These are phyloP conservation scores for Plasmodium inui DNA, from an alignment of 169 alveolate genomes.

Conservation along the genomic window DNA sequence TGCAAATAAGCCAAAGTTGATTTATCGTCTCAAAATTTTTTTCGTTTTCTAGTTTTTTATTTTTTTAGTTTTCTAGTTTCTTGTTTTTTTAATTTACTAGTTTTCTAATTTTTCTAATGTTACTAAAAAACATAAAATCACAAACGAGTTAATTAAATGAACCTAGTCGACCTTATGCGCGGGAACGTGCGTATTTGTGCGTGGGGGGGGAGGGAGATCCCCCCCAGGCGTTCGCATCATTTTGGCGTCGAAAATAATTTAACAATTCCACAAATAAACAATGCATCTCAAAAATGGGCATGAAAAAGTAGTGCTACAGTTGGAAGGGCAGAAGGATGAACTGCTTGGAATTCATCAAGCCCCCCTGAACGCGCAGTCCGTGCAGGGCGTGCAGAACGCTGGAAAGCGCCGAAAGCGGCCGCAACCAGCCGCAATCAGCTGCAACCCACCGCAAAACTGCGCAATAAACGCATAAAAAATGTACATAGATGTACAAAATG, in stretches of 20 bases:
- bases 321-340: not conserved
- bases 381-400: not conserved
- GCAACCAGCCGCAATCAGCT: too few species aligned
- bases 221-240: not conserved
- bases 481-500: not conserved
- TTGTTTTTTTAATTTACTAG: not conserved
- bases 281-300: slow-evolving; percentile 34
- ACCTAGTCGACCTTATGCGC: not conserved
- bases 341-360: not conserved
- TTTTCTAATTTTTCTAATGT: not conserved
- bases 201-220: not conserved
- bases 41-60: not conserved
- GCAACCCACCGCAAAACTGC: too few species aligned
- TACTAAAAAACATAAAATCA: slow-evolving; percentile 19
- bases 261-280: slow-evolving; percentile 73
- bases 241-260: slow-evolving; percentile 19
- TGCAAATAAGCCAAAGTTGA: not conserved
- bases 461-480: not conserved
- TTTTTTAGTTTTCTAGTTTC: not conserved
- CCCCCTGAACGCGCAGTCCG: not conserved
- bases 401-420: not conserved
- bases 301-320: not conserved
- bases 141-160: slow-evolving; percentile 34
- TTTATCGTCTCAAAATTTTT: not conserved
- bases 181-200: not conserved